Evolutionary conservation across 371 early-diverging fungal genomes (phyloP), one percentile per base, ranked within the genome.

Genomic region (Lichtheimia hyalospora): DNA sequence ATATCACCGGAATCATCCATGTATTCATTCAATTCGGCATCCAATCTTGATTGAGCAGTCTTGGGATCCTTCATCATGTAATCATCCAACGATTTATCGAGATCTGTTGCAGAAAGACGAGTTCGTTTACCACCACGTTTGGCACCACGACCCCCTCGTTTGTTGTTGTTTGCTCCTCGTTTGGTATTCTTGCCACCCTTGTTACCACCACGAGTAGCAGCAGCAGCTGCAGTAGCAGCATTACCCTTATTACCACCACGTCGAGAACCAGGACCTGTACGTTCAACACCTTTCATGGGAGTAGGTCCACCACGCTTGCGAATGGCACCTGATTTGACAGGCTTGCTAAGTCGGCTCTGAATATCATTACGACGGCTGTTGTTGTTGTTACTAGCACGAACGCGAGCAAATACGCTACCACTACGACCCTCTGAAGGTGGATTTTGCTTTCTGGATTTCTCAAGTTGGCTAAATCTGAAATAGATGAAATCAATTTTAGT

Each of bases 11-110:
- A 69, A 58, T 75, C 77, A 41, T 70, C 74, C 75, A 81, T 75
- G 53, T 81, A 81, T 23, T 66, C 52, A 21, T 52, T 66, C 2
- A 81, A 55, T 59, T 81, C 77, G 42, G 59, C 77, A 61, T 81
- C 81, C 20, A 81, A 42, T 56, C 65, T 73, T 8, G 74, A 64
- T 51, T 77, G 75, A 18, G 77, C 77, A 6, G 75, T 67, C 54
- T 75, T 75, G 18, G 77, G 71, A 23, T 81, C 81, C 52, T 81
- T 81, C 75, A 81, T 73, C 79, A 79, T 79, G 25, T 79, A 79
- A 18, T 62, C 61, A 48, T 79, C 79, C 53, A 79, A 60, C 2
- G 71, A 66, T 54, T 62, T 76, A 54, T 79, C 79, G 5, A 79
- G 66, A 24, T 73, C 71, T 24, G 73, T 67, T 1, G 68, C 66